phyloP scores from a whole-genome alignment of 495 filamentous ascomycete species.

The Mycothermus thermophilus region DNA sequence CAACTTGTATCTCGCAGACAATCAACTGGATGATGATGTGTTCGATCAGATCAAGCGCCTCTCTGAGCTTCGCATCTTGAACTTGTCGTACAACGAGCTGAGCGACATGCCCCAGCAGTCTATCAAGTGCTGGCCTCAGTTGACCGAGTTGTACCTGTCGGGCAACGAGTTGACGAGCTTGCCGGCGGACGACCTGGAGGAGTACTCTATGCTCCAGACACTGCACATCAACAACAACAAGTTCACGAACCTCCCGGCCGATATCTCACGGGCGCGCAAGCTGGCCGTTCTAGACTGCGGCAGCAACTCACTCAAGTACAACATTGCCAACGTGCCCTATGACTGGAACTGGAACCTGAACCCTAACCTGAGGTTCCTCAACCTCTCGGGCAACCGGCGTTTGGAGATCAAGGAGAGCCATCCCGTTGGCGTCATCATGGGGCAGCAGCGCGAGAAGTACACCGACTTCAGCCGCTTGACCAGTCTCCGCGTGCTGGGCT shows the following conservation, averaged over 20 bases:
- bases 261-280: constrained; percentile 86
- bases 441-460: constrained; percentile 55
- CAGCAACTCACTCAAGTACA: constrained; percentile 96
- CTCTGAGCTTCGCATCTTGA: constrained; percentile 73
- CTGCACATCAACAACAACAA: constrained; percentile 95
- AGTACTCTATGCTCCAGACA: constrained; percentile 69
- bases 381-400: constrained; percentile 92
- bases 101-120: constrained; percentile 83
- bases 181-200: constrained; percentile 88
- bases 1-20: constrained; percentile 82
- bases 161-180: constrained; percentile 87
- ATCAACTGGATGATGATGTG: constrained; percentile 81
- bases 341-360: constrained; percentile 99
- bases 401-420: constrained; percentile 83
- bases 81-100: constrained; percentile 88
- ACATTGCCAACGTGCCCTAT: constrained; percentile 97
- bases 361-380: constrained; percentile 83
- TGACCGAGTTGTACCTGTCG: constrained; percentile 87
- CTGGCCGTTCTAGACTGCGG: constrained; percentile 77
- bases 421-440: constrained; percentile 28
- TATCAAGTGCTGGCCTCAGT: constrained; percentile 70
- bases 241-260: constrained; percentile 90
- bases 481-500: constrained; percentile 77
- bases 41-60: constrained; percentile 81
- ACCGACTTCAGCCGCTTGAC: constrained; percentile 80